Evolutionary conservation across 345 rosid species (phyloP).

Genomic region (Tarenaya hassleriana): DNA sequence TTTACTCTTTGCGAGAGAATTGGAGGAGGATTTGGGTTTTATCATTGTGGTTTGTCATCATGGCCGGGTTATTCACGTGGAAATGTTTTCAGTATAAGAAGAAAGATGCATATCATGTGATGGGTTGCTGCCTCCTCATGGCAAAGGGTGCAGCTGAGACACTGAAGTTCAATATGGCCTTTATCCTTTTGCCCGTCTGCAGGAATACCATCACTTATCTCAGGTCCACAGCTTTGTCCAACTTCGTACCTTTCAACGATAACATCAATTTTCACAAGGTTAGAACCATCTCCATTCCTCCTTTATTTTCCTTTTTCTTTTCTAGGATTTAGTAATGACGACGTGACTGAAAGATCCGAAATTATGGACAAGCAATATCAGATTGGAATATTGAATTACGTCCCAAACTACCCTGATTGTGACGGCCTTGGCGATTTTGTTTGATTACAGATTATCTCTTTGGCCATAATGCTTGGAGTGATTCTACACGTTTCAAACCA

Average conservation of each 20-base stretch:
- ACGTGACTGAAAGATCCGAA: no score
- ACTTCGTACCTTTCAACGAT: conserved; percentile 78
- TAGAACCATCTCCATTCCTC: conserved; percentile 7
- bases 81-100: conserved; percentile 68
- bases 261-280: conserved; percentile 96
- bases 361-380: no score
- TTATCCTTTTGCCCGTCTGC: conserved; percentile 83
- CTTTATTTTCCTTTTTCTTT: background rate
- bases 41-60: conserved; percentile 60
- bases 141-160: conserved; percentile 97
- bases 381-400: background rate
- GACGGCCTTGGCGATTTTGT: background rate
- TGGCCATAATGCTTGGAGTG: conserved; percentile 41
- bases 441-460: conserved; percentile 17
- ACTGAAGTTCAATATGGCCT: conserved; percentile 90
- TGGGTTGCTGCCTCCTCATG: conserved; percentile 83
- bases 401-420: background rate
- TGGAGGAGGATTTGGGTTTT: conserved; percentile 89
- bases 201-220: conserved; percentile 86
- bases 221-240: conserved; percentile 65
- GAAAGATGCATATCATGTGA: conserved; percentile 52
- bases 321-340: no score
- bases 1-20: conserved; percentile 65
- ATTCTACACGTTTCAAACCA: conserved; percentile 79
- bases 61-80: conserved; percentile 73